Evolutionary conservation across 1,139 yeast genomes (phyloP), one percentile per base, ranked within the genome.

Genomic region (Blastobotrys buckinghamii): DNA sequence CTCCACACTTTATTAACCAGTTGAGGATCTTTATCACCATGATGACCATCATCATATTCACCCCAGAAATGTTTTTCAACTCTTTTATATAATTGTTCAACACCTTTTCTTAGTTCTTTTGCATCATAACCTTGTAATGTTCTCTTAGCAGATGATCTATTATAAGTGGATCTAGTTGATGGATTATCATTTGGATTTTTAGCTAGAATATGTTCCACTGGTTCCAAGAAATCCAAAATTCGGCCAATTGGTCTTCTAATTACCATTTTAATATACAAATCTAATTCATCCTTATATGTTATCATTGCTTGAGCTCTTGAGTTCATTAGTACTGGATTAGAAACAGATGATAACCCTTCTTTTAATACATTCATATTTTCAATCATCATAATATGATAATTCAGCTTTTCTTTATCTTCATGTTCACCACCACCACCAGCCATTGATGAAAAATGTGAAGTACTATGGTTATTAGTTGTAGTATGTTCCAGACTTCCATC

Each of bases 171-270:
- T 53, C 83, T 79, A 54, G 74, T 76, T 1, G 82, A 74, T 2
- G 81, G 80, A 50, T 74, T 72, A n/a, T 69, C 70, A 2, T 53
- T 55, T 1, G 63, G 64, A 39, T 67, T 66, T 48, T 66, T 67
- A 39, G 73, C 71, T 6, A 73, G 63, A 24, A 81, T 65, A 1
- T 77, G 73, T 49, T 82, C 83, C 44, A 84, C 79, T 41, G 82
- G 87, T 42, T 75, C 75, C 5, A 88, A 77, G 62, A 85, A 83
- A 29, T 80, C 81, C 33, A 77, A 70, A 49, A 85, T 66, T 60
- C 80, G 83, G 6, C 88, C 94, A 62, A 86, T 67, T 24, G 80
- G 75, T 50, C 76, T 75, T 56, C 74, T 74, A 55, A 83, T 69
- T 9, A 82, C 72, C 46, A 68, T 70, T 29, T 65, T 68, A 46